Percentiles rank a stretch among this genome's conserved stretches.
Conservation (phyloP, 352 stramenopile genomes). For the Globisporangium carolinianum region DNA sequence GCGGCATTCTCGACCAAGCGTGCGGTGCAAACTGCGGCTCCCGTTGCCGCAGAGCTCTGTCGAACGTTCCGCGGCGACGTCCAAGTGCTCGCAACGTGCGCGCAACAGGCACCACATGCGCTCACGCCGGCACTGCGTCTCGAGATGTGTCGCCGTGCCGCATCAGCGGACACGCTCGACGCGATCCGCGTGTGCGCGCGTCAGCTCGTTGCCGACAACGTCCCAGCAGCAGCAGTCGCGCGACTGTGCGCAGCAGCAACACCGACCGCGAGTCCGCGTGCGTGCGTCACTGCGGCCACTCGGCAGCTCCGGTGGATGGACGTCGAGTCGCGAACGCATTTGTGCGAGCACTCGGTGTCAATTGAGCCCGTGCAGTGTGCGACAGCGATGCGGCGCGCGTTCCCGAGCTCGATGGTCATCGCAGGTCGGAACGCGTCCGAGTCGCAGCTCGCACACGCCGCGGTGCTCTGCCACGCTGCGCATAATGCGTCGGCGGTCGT, state of each 20-base stretch:
- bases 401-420: not conserved
- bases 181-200: conserved; percentile 18
- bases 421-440: not conserved
- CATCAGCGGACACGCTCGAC: conserved; percentile 9
- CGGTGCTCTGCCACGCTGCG: conserved; percentile 20
- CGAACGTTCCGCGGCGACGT: conserved; percentile 13
- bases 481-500: conserved; percentile 16
- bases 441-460: conserved; percentile 5
- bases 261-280: conserved; percentile 14
- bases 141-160: conserved; percentile 19
- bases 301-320: conserved; percentile 50
- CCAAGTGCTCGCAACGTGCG: conserved; percentile 20
- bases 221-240: conserved; percentile 13
- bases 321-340: conserved; percentile 11
- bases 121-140: conserved; percentile 19
- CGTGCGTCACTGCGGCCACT: conserved; percentile 34
- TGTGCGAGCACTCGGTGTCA: conserved; percentile 25
- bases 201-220: conserved; percentile 13
- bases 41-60: conserved; percentile 12
- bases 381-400: conserved; percentile 8
- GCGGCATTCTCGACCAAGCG: conserved; percentile 18
- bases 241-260: conserved; percentile 22
- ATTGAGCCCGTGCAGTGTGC: conserved; percentile 31
- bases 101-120: conserved; percentile 16
- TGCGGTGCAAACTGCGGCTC: conserved; percentile 9